Evolutionary conservation across 2,329 filamentous ascomycete genomes (phyloP).

Genomic region (Nemania sp.): DNA sequence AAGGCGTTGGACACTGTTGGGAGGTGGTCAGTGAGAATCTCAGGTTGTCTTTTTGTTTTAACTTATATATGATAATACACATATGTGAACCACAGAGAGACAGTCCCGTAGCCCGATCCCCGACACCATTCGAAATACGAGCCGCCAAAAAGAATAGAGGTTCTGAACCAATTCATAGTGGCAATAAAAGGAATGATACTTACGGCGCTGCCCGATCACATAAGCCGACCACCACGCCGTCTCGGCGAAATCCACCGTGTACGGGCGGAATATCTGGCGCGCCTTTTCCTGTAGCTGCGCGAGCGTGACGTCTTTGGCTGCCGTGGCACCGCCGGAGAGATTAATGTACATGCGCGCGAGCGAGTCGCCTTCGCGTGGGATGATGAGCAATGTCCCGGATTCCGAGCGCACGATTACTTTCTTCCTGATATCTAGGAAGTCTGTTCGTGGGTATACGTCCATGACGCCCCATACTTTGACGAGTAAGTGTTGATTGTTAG

Average conservation of each 20-base stretch:
- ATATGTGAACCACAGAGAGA: too few relatives aligned
- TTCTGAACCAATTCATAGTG: too few relatives aligned
- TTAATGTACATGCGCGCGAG: constrained; percentile 67
- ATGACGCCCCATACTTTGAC: constrained; percentile 36
- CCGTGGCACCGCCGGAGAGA: constrained; percentile 50
- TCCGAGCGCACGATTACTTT: constrained; percentile 57
- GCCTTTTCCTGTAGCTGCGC: constrained; percentile 57
- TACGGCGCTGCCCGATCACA: constrained; percentile 60
- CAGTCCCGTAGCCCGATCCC: too few relatives aligned
- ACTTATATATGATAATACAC: too few relatives aligned
- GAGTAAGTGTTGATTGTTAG: background rate
- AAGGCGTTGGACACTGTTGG: constrained; percentile 44
- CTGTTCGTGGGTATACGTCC: constrained; percentile 57
- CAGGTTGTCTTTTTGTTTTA: too few relatives aligned
- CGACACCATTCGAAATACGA: too few relatives aligned
- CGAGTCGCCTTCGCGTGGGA: constrained; percentile 61
- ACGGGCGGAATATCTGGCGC: constrained; percentile 56
- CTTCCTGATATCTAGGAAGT: constrained; percentile 65
- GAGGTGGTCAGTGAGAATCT: too few relatives aligned
- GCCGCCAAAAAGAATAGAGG: too few relatives aligned
- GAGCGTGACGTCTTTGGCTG: constrained; percentile 54
- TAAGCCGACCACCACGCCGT: constrained; percentile 68
- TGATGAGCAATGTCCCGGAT: constrained; percentile 60
- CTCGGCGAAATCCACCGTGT: constrained; percentile 55
- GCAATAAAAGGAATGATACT: too few relatives aligned